phyloP scores from a whole-genome alignment of 2,329 filamentous ascomycete genomes.

The Alternaria novae-zelandiae region DNA sequence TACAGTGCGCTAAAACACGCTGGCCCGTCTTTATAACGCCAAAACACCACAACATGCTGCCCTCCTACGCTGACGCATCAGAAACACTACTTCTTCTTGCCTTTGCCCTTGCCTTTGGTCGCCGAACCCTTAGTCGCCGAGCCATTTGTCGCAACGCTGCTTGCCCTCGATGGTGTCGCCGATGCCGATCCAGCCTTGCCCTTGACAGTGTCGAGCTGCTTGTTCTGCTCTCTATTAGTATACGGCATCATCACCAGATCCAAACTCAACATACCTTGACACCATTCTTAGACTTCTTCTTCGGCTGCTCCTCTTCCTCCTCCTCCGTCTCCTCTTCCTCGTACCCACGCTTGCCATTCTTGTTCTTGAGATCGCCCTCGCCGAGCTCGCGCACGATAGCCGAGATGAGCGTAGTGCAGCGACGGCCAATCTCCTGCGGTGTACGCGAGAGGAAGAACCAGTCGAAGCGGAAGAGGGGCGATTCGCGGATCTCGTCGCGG shows the following conservation, averaged over 20 bases:
- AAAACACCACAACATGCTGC: conserved; percentile 2
- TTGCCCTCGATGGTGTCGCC: conserved; percentile 79
- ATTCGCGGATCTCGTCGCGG: conserved; percentile 95
- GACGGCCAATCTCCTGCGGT: conserved; percentile 86
- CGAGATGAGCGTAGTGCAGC: conserved; percentile 92
- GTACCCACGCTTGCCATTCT: conserved; percentile 74
- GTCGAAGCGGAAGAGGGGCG: conserved; percentile 94
- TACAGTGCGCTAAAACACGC: background rate
- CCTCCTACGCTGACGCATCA: background rate
- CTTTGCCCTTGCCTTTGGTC: conserved; percentile 56
- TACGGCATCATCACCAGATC: background rate
- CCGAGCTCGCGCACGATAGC: conserved; percentile 97
- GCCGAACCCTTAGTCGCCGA: conserved; percentile 64
- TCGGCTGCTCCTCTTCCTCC: conserved; percentile 77
- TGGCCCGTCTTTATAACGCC: background rate
- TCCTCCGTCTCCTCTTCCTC: conserved; percentile 86
- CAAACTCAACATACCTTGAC: conserved; percentile 71
- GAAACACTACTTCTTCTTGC: conserved; percentile 54
- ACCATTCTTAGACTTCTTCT: conserved; percentile 92
- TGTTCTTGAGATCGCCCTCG: conserved; percentile 62
- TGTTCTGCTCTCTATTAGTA: conserved; percentile 69
- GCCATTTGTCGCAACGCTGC: conserved; percentile 80
- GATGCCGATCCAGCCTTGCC: conserved; percentile 75
- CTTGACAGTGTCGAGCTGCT: conserved; percentile 89
- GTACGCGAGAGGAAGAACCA: conserved; percentile 99